These are phyloP conservation scores for Penicillium sclerotigenum DNA, from an alignment of 2,329 filamentous ascomycete species.

Conservation along the genomic window DNA sequence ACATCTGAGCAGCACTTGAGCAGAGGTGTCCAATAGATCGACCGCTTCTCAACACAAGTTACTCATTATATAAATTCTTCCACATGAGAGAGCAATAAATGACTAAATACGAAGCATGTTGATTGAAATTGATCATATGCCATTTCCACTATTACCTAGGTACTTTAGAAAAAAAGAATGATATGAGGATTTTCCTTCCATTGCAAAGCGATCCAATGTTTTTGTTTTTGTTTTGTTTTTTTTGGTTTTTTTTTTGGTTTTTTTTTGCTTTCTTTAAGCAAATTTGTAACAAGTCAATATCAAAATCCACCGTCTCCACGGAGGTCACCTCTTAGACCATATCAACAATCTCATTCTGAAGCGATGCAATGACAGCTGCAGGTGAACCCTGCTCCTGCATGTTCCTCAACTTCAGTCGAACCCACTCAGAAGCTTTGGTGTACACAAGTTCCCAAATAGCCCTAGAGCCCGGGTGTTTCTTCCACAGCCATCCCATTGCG, in stretches of 20 bases:
- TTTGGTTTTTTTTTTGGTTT: no score
- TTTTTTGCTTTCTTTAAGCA: no score
- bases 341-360: background rate
- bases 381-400: background rate
- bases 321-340: background rate
- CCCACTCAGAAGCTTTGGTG: conserved; percentile 17
- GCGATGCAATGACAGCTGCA: background rate
- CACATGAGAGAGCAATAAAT: no score
- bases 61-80: no score
- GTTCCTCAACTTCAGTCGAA: background rate
- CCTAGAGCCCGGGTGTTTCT: background rate
- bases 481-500: conserved; percentile 10
- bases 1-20: no score
- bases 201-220: background rate
- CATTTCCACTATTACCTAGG: background rate
- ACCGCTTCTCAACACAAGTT: no score
- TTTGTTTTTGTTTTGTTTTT: no score
- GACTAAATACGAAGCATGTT: no score
- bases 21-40: no score
- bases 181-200: background rate
- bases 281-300: background rate
- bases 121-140: no score
- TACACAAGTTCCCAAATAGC: conserved; percentile 19
- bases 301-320: background rate
- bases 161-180: background rate